Conservation (phyloP, 2,329 filamentous ascomycete species). For the Ascochyta rabiei region DNA sequence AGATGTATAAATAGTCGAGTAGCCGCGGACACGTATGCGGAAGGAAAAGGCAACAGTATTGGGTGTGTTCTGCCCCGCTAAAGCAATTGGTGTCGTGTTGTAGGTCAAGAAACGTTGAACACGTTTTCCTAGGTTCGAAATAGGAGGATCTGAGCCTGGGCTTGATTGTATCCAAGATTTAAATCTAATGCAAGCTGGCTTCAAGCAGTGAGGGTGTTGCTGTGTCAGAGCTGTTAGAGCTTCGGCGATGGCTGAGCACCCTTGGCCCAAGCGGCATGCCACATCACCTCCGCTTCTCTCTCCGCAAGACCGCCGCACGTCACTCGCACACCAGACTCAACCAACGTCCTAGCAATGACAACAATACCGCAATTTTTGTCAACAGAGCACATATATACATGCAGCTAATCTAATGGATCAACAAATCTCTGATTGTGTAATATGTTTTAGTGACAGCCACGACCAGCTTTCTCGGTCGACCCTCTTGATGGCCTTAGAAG, state of each 20-base stretch:
- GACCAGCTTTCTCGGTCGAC: background rate
- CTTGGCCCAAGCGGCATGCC: conserved; percentile 15
- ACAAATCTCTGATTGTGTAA: too few relatives aligned
- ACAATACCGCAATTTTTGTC: background rate
- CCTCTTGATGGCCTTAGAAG: conserved; percentile 38
- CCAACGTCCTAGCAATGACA: background rate
- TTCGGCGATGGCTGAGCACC: conserved; percentile 9
- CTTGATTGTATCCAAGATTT: background rate
- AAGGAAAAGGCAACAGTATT: conserved; percentile 16
- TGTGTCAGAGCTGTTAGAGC: conserved; percentile 29
- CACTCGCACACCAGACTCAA: background rate
- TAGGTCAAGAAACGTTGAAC: background rate
- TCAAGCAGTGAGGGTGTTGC: conserved; percentile 12
- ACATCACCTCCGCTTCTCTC: conserved; percentile 16
- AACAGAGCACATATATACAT: background rate
- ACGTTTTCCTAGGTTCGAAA: background rate
- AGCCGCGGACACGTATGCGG: conserved; percentile 22
- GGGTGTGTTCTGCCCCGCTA: conserved; percentile 9
- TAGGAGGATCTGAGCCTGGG: background rate
- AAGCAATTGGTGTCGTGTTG: background rate
- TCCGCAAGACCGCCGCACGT: conserved; percentile 9
- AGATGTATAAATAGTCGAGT: background rate
- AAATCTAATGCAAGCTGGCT: conserved; percentile 2
- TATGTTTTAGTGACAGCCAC: too few relatives aligned
- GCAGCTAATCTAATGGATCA: background rate